Conservation (phyloP, 495 filamentous ascomycete genomes). For the Penicillium crystallinum region DNA sequence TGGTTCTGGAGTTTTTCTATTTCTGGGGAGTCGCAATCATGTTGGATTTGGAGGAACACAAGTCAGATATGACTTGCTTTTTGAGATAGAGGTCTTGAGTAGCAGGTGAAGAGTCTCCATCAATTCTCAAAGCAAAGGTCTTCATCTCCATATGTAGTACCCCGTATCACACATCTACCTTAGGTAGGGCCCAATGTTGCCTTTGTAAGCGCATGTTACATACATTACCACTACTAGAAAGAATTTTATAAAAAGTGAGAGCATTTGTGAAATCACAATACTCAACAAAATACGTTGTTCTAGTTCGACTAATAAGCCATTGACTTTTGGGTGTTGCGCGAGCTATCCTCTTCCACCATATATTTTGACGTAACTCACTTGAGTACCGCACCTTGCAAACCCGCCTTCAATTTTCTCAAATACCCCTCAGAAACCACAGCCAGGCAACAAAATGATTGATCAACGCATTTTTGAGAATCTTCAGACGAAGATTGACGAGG, state of each 20-base stretch:
- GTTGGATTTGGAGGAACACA: not conserved
- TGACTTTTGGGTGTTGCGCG: not conserved
- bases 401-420: slow-evolving; percentile 6
- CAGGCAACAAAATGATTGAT: slow-evolving; percentile 53
- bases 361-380: slow-evolving; percentile 22
- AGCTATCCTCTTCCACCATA: not conserved
- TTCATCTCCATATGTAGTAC: not conserved
- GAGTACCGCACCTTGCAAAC: slow-evolving; percentile 11
- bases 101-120: not conserved
- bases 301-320: not conserved
- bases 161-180: not conserved
- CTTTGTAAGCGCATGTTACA: too few relatives aligned
- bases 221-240: not conserved
- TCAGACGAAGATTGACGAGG: slow-evolving; percentile 85
- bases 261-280: too few relatives aligned
- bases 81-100: not conserved
- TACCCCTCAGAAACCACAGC: not conserved
- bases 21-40: not conserved
- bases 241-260: too few relatives aligned
- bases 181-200: too few relatives aligned
- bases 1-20: slow-evolving; percentile 4
- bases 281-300: too few relatives aligned
- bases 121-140: too few relatives aligned
- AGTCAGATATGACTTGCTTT: not conserved
- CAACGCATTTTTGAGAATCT: slow-evolving; percentile 81